Evolutionary conservation across 140 eudicot genomes (phyloP).

Genomic region (Anethum foeniculum): DNA sequence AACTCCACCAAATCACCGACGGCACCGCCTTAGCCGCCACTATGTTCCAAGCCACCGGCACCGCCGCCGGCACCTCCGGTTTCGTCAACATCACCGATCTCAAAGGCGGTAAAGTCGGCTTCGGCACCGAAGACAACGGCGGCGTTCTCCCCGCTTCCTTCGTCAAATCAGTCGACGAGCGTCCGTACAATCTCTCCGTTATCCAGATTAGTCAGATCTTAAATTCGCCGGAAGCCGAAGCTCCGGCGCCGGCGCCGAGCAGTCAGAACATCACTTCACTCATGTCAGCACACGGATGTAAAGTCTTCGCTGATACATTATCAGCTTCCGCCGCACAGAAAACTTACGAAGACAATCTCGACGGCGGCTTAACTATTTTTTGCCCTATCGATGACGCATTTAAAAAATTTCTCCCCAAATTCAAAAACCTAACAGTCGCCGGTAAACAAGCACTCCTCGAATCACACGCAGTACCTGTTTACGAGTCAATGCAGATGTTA

Average conservation of each 20-base stretch:
- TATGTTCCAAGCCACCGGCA: slow-evolving; percentile 54
- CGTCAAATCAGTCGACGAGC: slow-evolving; percentile 25
- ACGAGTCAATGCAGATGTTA: slow-evolving; percentile 54
- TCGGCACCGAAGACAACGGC: slow-evolving; percentile 37
- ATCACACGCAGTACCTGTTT: slow-evolving; percentile 66
- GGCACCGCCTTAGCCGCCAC: slow-evolving; percentile 44
- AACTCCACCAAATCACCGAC: slow-evolving; percentile 32
- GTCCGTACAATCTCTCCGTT: slow-evolving; percentile 51
- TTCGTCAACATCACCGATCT: slow-evolving; percentile 54
- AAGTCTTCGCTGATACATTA: slow-evolving; percentile 56
- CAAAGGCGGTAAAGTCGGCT: slow-evolving; percentile 34
- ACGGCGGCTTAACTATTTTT: slow-evolving; percentile 68
- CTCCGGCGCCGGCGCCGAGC: slow-evolving; percentile 53
- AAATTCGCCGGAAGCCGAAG: slow-evolving; percentile 40
- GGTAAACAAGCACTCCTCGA: slow-evolving; percentile 70
- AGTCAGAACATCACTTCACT: slow-evolving; percentile 35
- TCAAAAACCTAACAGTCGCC: slow-evolving; percentile 46
- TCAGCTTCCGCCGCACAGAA: slow-evolving; percentile 41
- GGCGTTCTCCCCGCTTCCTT: slow-evolving; percentile 25
- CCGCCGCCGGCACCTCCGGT: slow-evolving; percentile 25
- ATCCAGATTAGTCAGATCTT: slow-evolving; percentile 40
- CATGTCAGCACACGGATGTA: slow-evolving; percentile 87
- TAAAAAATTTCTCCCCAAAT: slow-evolving; percentile 52
- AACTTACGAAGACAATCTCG: slow-evolving; percentile 36
- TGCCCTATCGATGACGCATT: slow-evolving; percentile 78